These are phyloP conservation scores for Herpomyces periplanetae DNA, from an alignment of 2,329 filamentous ascomycete species.

Conservation along the genomic window DNA sequence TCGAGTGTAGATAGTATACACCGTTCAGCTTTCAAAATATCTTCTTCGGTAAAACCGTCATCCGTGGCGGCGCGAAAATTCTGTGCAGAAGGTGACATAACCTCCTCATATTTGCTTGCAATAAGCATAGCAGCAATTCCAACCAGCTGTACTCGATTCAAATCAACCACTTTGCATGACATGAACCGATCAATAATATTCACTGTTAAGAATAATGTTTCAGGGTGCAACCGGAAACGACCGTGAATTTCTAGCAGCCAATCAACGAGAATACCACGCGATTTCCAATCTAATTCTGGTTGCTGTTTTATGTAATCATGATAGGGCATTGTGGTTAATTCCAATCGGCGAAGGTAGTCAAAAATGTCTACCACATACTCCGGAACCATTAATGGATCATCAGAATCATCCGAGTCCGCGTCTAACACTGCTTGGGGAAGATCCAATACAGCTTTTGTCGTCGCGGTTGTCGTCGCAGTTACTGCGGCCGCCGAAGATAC, in stretches of 20 bases:
- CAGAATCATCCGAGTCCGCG: slow-evolving; percentile 48
- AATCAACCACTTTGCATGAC: slow-evolving; percentile 68
- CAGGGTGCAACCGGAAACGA: slow-evolving; percentile 68
- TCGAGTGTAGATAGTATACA: slow-evolving; percentile 65
- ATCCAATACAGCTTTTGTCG: no score
- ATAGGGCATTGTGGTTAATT: slow-evolving; percentile 44
- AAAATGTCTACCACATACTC: slow-evolving; percentile 95
- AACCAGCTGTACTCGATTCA: slow-evolving; percentile 79
- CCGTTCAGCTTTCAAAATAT: slow-evolving; percentile 86
- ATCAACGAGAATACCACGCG: slow-evolving; percentile 78
- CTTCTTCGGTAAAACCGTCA: slow-evolving; percentile 69
- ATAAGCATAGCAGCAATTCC: slow-evolving; percentile 98
- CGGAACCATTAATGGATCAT: slow-evolving; percentile 86
- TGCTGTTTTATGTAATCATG: slow-evolving; percentile 82
- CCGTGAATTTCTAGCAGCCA: slow-evolving; percentile 97
- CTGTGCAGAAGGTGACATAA: slow-evolving; percentile 72
- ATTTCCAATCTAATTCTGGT: slow-evolving; percentile 88
- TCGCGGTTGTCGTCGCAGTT: no score
- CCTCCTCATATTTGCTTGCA: slow-evolving; percentile 92
- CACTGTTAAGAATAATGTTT: slow-evolving; percentile 80
- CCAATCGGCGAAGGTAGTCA: slow-evolving; percentile 61
- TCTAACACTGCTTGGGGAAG: slow-evolving; percentile 14
- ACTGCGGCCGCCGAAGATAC: no score
- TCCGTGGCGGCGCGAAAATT: slow-evolving; percentile 94
- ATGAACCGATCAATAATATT: slow-evolving; percentile 97